Evolutionary conservation across 495 filamentous ascomycete species (phyloP).

Genomic region (Podospora pseudopauciseta): DNA sequence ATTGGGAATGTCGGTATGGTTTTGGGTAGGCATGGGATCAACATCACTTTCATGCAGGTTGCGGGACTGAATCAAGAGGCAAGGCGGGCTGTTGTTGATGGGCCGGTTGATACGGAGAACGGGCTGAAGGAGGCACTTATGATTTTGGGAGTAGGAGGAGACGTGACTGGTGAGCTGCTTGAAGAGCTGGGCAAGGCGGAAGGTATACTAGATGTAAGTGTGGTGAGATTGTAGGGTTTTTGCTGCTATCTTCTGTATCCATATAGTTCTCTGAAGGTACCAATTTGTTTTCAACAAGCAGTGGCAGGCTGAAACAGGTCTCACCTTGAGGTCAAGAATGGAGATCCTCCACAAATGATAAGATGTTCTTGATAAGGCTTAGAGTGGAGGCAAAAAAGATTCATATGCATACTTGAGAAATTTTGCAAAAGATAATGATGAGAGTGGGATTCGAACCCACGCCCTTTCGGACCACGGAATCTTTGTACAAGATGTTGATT

Average conservation of each 20-base stretch:
- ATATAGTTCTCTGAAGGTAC: too few relatives aligned
- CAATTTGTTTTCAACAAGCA: too few relatives aligned
- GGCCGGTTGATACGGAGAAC: conserved; percentile 18
- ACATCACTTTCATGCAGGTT: conserved; percentile 70
- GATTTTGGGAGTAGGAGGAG: conserved; percentile 64
- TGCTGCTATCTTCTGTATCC: neutral
- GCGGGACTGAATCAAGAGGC: conserved; percentile 46
- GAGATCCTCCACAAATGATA: too few relatives aligned
- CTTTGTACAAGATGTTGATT: neutral
- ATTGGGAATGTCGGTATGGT: conserved; percentile 65
- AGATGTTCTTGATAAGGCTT: too few relatives aligned
- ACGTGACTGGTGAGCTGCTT: conserved; percentile 53
- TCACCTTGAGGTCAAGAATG: too few relatives aligned
- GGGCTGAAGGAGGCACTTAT: conserved; percentile 60
- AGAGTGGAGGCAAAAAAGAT: neutral
- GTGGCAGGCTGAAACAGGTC: too few relatives aligned
- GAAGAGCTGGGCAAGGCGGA: conserved; percentile 50
- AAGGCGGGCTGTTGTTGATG: conserved; percentile 19
- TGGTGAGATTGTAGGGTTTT: conserved; percentile 48
- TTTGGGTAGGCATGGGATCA: conserved; percentile 60
- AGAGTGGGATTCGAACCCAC: conserved; percentile 42
- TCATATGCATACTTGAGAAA: neutral
- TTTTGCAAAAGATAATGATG: neutral
- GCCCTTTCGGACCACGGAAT: conserved; percentile 39
- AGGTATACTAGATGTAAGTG: conserved; percentile 60